Evolutionary conservation across 176 grass and related monocot genomes (phyloP).

Genomic region (Cymbopogon citratus): DNA sequence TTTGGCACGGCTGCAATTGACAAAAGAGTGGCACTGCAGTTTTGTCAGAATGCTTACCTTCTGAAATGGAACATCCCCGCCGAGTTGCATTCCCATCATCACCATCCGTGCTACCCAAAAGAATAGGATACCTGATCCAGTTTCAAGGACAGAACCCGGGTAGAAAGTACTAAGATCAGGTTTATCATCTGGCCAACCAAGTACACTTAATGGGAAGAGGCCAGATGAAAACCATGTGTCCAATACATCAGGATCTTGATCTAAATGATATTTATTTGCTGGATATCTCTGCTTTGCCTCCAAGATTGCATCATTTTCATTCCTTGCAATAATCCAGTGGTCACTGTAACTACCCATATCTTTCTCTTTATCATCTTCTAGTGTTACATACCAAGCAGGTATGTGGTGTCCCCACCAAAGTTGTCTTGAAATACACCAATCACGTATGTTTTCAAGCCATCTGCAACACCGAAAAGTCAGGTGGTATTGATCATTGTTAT

Average conservation of each 20-base stretch:
- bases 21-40: neutral
- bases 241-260: slow-evolving; percentile 86
- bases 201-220: slow-evolving; percentile 76
- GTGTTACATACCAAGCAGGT: slow-evolving; percentile 76
- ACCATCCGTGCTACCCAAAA: slow-evolving; percentile 97
- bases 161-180: slow-evolving; percentile 70
- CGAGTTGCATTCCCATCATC: slow-evolving; percentile 86
- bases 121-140: slow-evolving; percentile 78
- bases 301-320: slow-evolving; percentile 55
- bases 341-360: slow-evolving; percentile 64
- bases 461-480: slow-evolving; percentile 10
- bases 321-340: slow-evolving; percentile 78
- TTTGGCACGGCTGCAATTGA: neutral
- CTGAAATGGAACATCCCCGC: slow-evolving; percentile 67
- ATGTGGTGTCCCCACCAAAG: slow-evolving; percentile 92
- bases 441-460: slow-evolving; percentile 87
- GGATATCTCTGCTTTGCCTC: slow-evolving; percentile 59
- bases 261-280: slow-evolving; percentile 51
- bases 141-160: slow-evolving; percentile 83
- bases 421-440: slow-evolving; percentile 94
- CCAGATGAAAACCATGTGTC: slow-evolving; percentile 92
- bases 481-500: neutral
- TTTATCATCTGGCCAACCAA: slow-evolving; percentile 81
- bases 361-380: slow-evolving; percentile 61
- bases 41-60: slow-evolving; percentile 47